These are phyloP conservation scores for Gymnopilus dilepis DNA, from an alignment of 768 basidiomycete species.

Conservation along the genomic window DNA sequence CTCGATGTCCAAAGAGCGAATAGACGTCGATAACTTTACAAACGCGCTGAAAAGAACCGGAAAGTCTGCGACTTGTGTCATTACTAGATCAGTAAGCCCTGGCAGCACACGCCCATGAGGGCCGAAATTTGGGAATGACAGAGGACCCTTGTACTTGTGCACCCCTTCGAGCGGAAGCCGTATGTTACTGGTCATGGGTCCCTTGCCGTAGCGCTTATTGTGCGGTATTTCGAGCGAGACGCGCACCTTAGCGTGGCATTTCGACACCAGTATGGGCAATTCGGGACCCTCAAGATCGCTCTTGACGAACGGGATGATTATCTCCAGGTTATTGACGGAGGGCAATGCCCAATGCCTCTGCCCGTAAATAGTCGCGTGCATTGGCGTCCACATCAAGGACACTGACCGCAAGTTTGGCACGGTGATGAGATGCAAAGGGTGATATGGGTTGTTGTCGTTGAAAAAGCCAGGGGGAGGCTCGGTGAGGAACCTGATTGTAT, in stretches of 20 bases:
- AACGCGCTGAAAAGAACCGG: slow-evolving; percentile 23
- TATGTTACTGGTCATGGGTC: slow-evolving; percentile 22
- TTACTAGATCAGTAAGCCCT: slow-evolving; percentile 25
- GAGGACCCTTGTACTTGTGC: slow-evolving; percentile 33
- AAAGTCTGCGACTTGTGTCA: slow-evolving; percentile 28
- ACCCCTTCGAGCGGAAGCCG: slow-evolving; percentile 28
- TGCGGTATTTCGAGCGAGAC: slow-evolving; percentile 27
- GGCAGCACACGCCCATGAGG: background rate
- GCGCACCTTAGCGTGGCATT: slow-evolving; percentile 19
- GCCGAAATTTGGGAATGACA: slow-evolving; percentile 24
- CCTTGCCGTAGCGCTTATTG: slow-evolving; percentile 32
- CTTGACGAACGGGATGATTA: slow-evolving; percentile 30
- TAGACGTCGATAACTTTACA: slow-evolving; percentile 25
- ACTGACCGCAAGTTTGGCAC: slow-evolving; percentile 13
- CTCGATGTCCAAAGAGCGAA: slow-evolving; percentile 29
- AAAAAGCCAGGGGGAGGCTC: background rate
- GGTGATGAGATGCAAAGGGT: slow-evolving; percentile 24
- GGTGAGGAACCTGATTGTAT: slow-evolving; percentile 10
- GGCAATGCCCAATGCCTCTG: slow-evolving; percentile 15
- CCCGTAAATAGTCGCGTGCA: slow-evolving; percentile 17
- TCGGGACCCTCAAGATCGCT: slow-evolving; percentile 33
- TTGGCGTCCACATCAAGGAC: slow-evolving; percentile 22
- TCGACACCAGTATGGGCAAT: slow-evolving; percentile 22
- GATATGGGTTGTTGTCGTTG: slow-evolving; percentile 6
- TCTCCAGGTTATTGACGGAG: slow-evolving; percentile 22